Base-by-base conservation (phyloP, 345 rosid species). In the Orychophragmus violaceus region DNA sequence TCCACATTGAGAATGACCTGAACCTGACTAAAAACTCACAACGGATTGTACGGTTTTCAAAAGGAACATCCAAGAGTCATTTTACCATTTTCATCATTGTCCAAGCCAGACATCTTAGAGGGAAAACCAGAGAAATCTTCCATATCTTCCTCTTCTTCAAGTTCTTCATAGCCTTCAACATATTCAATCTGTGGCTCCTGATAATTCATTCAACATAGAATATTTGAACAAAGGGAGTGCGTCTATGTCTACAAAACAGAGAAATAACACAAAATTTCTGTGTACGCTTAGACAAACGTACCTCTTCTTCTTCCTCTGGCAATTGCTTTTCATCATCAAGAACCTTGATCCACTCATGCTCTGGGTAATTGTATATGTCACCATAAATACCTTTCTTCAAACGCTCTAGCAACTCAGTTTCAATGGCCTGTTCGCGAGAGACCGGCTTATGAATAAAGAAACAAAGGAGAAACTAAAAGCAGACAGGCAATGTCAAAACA, bases 61-160 rank as follows among this genome's bases (percentile, higher is more conserved):
- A 21, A 9, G 13, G 6, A 46, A 10, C 27, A 46, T 21, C 8
- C 14, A 22, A 48, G 29, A 2, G 19, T 41, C 14, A 5, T 64
- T 1, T 71, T 82, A 78, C 81, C 85, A 72, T 79, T 60, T 50
- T 65, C 73, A 54, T 68, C 80, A 25, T 41, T 79, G 57, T 73
- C 80, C 28, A 66, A 28, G 70, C 14, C 70, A 42, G 74, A 19
- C 28, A 75, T 61, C 0, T 70, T 75, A 6, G 80, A 51, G 29
- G 77, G 79, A 53, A 81, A 53, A 57, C 82, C 83, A 72, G 56
- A 82, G 65, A 83, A 82, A 77, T 93, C 96, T 88, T 93, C 98
- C 29, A 94, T 94, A 60, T 94, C 99, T 13, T 87, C 94, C 69
- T 93, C 98, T 23, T 81, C 92, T 66, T 86, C 96, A 21, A 90